Conservation (phyloP, 2,329 filamentous ascomycete species). For the Diaporthe vexans region DNA sequence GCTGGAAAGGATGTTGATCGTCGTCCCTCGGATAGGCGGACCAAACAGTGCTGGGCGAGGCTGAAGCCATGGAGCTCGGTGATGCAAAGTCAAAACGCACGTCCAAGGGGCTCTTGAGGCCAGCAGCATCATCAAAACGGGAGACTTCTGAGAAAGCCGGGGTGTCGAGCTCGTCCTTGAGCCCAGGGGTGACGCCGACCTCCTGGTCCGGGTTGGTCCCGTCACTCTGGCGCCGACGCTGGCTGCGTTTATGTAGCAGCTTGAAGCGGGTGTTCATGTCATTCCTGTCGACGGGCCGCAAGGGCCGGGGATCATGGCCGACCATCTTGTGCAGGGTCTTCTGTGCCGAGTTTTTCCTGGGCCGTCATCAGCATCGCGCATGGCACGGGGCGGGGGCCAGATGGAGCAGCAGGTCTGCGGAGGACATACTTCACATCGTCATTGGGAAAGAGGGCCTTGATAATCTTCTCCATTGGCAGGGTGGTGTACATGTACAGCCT, state of each 20-base stretch:
- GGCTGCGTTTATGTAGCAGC: slow-evolving; percentile 53
- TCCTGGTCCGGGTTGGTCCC: slow-evolving; percentile 38
- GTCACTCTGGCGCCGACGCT: slow-evolving; percentile 47
- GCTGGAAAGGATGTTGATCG: slow-evolving; percentile 28
- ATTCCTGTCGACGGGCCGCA: slow-evolving; percentile 64
- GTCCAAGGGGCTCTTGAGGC: slow-evolving; percentile 34
- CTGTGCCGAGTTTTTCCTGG: slow-evolving; percentile 69
- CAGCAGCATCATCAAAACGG: slow-evolving; percentile 27
- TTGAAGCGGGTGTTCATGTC: slow-evolving; percentile 67
- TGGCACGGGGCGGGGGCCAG: neutral
- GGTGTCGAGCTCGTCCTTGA: slow-evolving; percentile 36
- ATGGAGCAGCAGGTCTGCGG: slow-evolving; percentile 49
- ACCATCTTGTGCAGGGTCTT: slow-evolving; percentile 70
- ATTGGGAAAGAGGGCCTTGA: slow-evolving; percentile 58
- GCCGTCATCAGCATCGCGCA: slow-evolving; percentile 41
- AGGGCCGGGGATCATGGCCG: slow-evolving; percentile 71
- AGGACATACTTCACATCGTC: slow-evolving; percentile 54
- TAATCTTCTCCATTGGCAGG: slow-evolving; percentile 65
- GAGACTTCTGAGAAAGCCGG: slow-evolving; percentile 35
- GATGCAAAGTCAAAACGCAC: slow-evolving; percentile 33
- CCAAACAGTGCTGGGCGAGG: slow-evolving; percentile 23
- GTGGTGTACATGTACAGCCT: slow-evolving; percentile 71
- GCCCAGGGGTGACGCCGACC: slow-evolving; percentile 22
- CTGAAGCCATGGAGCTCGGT: slow-evolving; percentile 34
- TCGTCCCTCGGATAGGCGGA: slow-evolving; percentile 33